Evolutionary conservation across 73 alveolate genomes (phyloP).

Genomic region (Urostyla sp.): DNA sequence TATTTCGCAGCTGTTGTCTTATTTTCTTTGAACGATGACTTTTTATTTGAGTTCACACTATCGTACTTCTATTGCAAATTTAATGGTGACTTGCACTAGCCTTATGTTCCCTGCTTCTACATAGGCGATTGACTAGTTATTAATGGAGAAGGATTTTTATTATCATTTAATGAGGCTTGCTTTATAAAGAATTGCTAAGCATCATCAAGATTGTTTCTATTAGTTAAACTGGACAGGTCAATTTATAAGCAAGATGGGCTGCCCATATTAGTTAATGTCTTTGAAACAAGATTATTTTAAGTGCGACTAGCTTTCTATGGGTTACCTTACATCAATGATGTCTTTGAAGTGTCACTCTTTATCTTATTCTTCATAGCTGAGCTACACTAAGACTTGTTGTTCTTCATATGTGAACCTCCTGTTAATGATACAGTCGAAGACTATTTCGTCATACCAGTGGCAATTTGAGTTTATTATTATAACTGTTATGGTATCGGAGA

Average conservation of each 20-base stretch:
- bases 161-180: not conserved
- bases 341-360: too few relatives aligned
- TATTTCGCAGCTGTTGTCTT: not conserved
- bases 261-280: not conserved
- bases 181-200: not conserved
- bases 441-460: not conserved
- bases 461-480: not conserved
- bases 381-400: not conserved
- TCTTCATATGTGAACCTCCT: not conserved
- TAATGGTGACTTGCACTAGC: not conserved
- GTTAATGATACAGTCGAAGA: not conserved
- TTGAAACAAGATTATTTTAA: not conserved
- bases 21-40: conserved; percentile 6
- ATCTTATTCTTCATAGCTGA: too few relatives aligned
- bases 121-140: not conserved
- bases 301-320: not conserved
- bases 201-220: not conserved
- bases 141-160: not conserved
- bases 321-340: not conserved
- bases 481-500: conserved; percentile 15
- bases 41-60: conserved; percentile 1
- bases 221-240: conserved; percentile 15
- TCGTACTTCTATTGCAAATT: not conserved
- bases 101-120: not conserved
- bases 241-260: conserved; percentile 31